Base-by-base conservation (phyloP, 768 basidiomycete genomes). In the Lyophyllum decastes region DNA sequence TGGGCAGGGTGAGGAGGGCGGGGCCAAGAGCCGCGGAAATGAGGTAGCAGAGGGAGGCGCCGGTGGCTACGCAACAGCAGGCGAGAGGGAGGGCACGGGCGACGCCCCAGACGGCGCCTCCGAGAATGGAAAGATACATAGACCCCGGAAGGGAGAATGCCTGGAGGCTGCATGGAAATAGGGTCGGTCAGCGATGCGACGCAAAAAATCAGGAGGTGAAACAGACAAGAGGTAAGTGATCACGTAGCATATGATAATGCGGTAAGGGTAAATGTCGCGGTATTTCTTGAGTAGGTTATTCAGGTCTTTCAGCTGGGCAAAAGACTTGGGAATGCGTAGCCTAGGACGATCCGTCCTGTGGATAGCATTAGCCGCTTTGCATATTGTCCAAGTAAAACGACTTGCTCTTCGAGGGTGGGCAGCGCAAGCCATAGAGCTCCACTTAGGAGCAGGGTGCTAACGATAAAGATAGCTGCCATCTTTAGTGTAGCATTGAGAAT, bases 71-170 rank as follows among this genome's bases (percentile, higher is more conserved):
- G 71, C 94, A 96, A 62, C 88, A 83, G 65, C 95, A 98, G 10
- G 90, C 90, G n/a, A 98, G 82, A 4, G 92, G 89, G 4, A 98
- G 80, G 0, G 95, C 95, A 11, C 86, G 75, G 2, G 91, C 74
- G 26, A 96, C 88, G 38, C 95, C 95, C 88, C 94, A 98, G 3
- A 97, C 90, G 0, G 96, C 96, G 33, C 96, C 96, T 19, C 92
- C 95, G 12, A 98, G 86, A 66, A 98, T 97, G 52, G 94, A 94
- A 48, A 98, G 84, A 69, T 98, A 98, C 95, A 98, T 96, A 43
- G 94, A 96, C 1, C 95, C 95, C 0, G 96, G 95, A 14, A 98
- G 82, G 7, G 95, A 95, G 74, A 98, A 98, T 0, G 94, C 94
- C 79, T 98, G 95, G 7, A 98, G 80, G 74, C 95, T 96, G 67